Percentiles rank a stretch among this genome's conserved stretches.
phyloP scores from a whole-genome alignment of 495 filamentous ascomycete species.

The Penicillium cataractarum region DNA sequence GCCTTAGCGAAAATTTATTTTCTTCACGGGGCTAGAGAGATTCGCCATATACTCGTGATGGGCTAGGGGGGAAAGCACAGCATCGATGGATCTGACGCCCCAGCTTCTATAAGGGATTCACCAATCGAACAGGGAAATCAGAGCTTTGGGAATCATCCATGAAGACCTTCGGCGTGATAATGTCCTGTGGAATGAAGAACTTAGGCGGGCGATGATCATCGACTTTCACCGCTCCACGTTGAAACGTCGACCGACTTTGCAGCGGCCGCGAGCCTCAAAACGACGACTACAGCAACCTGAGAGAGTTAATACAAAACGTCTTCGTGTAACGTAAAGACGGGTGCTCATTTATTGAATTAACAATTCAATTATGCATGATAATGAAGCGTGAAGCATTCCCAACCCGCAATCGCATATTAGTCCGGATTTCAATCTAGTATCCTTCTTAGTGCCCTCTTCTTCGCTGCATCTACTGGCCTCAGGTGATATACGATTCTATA shows the following conservation, averaged over 20 bases:
- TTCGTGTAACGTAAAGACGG: conserved; percentile 6
- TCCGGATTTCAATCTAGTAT: conserved; percentile 11
- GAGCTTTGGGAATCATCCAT: conserved; percentile 25
- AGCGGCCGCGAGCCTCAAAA: conserved; percentile 15
- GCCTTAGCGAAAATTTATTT: conserved; percentile 43
- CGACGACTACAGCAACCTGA: conserved; percentile 18
- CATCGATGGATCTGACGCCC: conserved; percentile 15
- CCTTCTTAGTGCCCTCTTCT: conserved; percentile 4
- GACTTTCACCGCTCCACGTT: conserved; percentile 36
- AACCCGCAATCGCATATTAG: conserved; percentile 6
- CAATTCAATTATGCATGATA: conserved; percentile 13
- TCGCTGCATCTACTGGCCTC: conserved; percentile 8
- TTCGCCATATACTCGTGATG: conserved; percentile 53
- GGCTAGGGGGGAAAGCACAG: conserved; percentile 44
- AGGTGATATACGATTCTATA: conserved; percentile 12
- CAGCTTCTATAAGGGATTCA: conserved; percentile 16
- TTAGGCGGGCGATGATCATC: conserved; percentile 34
- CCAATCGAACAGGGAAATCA: conserved; percentile 26
- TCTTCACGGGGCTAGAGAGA: conserved; percentile 41
- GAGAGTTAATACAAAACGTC: conserved; percentile 16
- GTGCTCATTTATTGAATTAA: conserved; percentile 8
- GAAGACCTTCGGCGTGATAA: conserved; percentile 31
- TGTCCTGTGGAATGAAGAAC: conserved; percentile 37
- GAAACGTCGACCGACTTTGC: conserved; percentile 10
- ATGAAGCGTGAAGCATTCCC: conserved; percentile 12